Base-by-base conservation (phyloP, 352 stramenopile species). In the Halophytophthora polymorphica region DNA sequence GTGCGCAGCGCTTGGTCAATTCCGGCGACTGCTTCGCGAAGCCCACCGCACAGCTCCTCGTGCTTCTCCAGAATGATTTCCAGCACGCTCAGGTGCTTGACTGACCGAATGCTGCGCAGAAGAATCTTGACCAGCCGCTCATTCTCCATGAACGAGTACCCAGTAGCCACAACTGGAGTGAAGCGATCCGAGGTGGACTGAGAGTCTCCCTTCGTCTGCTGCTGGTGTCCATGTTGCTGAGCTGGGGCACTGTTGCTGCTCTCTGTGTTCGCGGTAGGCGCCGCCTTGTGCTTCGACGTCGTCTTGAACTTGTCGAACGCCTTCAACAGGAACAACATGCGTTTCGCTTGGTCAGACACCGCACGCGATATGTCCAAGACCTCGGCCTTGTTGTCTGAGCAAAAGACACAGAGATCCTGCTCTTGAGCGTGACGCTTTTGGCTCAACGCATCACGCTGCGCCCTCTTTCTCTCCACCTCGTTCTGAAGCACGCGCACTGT, bases 91-190 rank as follows among this genome's bases (percentile, higher is more conserved):
- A 90, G 45, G 19, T 73, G 73, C 36, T 76, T 60, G n/a, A 72
- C 66, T 1, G 71, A 77, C 36, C 73, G 71, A 42, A 92, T 76
- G 52, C 75, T 94, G 35, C 79, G 77, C 25, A 83, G 50, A 18
- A 94, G 66, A 50, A 90, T 88, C 37, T 70, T 77, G 15, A 83
- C 72, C 22, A 94, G 61, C 14, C 79, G 77, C 47, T 90, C 76
- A 10, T 90, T 92, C 46, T 94, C 82, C 53, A 81, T 69, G 15
- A 93, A 80, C 2, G 56, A 76, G 48, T 78, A 89, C 1, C 15
- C 54, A 22, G 53, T 6, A 14, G 39, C 18, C 15, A 42, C n/a
- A 2, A 15, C 38, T 3, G 48, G 29, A 37, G 44, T 34, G 53
- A 52, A 28, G 10, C 40, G 34, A 10, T 47, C 54, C 3, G 25